Base-by-base conservation (phyloP, 306 rosid genomes). In the Dalbergia cultrata region DNA sequence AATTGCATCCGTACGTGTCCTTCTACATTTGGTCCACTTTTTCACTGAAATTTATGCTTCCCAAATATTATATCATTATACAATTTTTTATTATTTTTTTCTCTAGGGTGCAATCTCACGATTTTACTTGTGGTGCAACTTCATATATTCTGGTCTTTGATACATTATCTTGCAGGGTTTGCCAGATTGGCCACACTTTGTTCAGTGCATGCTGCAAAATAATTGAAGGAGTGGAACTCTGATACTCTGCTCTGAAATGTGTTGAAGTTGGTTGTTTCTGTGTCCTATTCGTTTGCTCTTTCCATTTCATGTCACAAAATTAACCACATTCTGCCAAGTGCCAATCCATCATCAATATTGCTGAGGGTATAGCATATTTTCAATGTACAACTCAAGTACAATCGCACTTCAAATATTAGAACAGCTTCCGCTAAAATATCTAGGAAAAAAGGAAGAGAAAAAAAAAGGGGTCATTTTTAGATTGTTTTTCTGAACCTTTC, bases 101-200 rank as follows among this genome's bases (percentile, higher is more conserved):
- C 34, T 7, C 49, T 43, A 43, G 52, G 43, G 12, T 79, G 54
- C 19, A 63, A 34, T 63, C 43, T 82, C 61, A 60, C 58, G 33
- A 14, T 45, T 75, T 43, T 13, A 44, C 58, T 56, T 72, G 9
- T 69, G 43, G 59, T 22, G 7, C 41, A 10, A 50, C 59, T 72
- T 72, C 9, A 62, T 72, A 62, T 70, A 84, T 58, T 82, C 53
- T 54, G 60, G 50, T 61, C 39, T 71, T 49, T 71, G 45, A 50
- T 56, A 72, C 70, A 74, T 73, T 59, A 31, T 75, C 70, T 74
- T 79, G 87, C 76, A 75, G 88, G 85, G 74, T 57, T 57, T 90
- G 94, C 82, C 97, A 90, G 91, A 69, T 85, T 85, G 88, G 87
- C 91, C 97, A 92, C 54, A 86, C 83, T 86, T 84, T 87, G 81